A percentile compares a stretch with the other conserved stretches of the same genome.
These are phyloP conservation scores for Nannochloris sp. DNA, from an alignment of 139 green algal species.

Conservation along the genomic window DNA sequence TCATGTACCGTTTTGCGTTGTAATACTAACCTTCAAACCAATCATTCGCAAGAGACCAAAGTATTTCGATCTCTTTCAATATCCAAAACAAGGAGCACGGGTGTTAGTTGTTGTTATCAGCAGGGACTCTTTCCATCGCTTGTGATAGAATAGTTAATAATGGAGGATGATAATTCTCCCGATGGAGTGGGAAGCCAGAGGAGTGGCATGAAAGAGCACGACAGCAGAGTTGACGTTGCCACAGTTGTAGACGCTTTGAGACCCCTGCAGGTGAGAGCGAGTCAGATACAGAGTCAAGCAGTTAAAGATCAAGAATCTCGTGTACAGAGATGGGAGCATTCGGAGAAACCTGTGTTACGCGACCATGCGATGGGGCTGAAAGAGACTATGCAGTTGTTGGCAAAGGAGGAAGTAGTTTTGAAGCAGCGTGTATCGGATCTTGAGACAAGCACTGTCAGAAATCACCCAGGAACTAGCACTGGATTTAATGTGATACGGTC, in stretches of 20 bases:
- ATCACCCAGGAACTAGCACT: conserved; percentile 11
- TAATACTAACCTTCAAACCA: no score
- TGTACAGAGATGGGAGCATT: conserved; percentile 12
- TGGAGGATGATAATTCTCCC: no score
- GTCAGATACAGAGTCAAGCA: conserved; percentile 14
- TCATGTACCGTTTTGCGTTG: no score
- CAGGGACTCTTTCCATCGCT: no score
- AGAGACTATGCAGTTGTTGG: conserved; percentile 11
- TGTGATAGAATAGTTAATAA: no score
- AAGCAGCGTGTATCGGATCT: conserved; percentile 7
- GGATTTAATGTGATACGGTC: conserved; percentile 40
- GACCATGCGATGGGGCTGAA: conserved; percentile 11
- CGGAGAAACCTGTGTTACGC: conserved; percentile 13
- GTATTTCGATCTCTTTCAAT: no score
- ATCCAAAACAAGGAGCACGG: no score
- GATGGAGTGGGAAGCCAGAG: no score
- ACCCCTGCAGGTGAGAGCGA: conserved; percentile 8
- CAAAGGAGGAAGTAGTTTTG: conserved; percentile 16
- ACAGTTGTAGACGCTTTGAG: neutral
- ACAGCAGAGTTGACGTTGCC: neutral
- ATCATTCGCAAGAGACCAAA: no score
- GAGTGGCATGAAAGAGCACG: no score
- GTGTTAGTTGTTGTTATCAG: no score
- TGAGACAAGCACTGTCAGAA: conserved; percentile 3
- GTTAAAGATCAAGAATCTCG: conserved; percentile 5